Evolutionary conservation across 176 grass and related monocot species (phyloP), one percentile per base, ranked within the genome.

Genomic region (Tillandsia leiboldiana): DNA sequence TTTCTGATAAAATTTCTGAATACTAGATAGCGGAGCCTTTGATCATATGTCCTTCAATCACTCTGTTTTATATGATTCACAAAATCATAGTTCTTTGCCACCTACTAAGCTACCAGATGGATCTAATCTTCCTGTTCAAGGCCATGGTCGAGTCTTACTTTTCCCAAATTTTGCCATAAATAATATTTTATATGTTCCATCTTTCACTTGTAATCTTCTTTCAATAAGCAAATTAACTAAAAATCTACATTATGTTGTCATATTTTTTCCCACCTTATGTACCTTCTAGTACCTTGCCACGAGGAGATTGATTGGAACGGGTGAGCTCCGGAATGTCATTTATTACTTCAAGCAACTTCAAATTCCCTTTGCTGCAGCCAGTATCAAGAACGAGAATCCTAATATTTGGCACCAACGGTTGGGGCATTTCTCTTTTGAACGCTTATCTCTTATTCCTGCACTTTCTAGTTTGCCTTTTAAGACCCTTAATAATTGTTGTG

Each of bases 221-320:
- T 56, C 52, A 56, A 12, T 56, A 13, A 56, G 15, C 15, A 56
- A 56, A 56, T 56, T 56, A 56, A 56, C 15, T 7, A 56, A 56
- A 56, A 11, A 56, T 56, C 11, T 12, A 13, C 11, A n/a, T 3
- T 56, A 12, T n/a, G 15, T 12, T 56, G 52, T 1, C 8, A 77
- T 14, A 68, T 77, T 77, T 12, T 68, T 52, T 58, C 12, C 47
- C 12, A 56, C 11, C 1, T 68, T 68, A 12, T 77, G 74, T 77
- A 49, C 68, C 1, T 22, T 66, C 23, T 12, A 69, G 64, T 49
- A 77, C 50, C 23, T 22, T 7, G 53, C 33, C 33, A 54, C 20
- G 10, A 68, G 17, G 74, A 58, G 28, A 29, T 6, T 68, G 23
- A 69, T 77, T 68, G 64, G 24, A 48, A 64, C 68, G 8, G 64